Conservation (phyloP, 805 yeast species). For the Ogataea angusta region DNA sequence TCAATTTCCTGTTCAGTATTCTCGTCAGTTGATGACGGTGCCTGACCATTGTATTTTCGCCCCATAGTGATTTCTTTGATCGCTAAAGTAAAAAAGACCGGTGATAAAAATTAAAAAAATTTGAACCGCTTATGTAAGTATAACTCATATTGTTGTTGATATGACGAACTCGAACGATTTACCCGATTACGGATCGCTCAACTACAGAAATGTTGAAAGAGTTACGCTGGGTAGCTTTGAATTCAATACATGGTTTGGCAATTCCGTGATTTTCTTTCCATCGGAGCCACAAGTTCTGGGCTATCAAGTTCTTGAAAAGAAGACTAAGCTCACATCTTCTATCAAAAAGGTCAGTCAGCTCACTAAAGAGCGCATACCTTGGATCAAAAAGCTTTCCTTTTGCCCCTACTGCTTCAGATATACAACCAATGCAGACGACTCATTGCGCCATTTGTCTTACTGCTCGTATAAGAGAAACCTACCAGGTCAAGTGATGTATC, state of each 20-base stretch:
- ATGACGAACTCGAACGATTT: slow-evolving; percentile 27
- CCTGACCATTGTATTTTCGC: slow-evolving; percentile 14
- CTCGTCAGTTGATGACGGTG: neutral
- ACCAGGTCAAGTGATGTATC: slow-evolving; percentile 72
- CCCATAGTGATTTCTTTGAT: slow-evolving; percentile 5
- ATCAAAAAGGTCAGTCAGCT: slow-evolving; percentile 16
- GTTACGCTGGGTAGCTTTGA: slow-evolving; percentile 67
- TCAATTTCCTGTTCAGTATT: neutral
- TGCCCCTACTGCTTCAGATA: slow-evolving; percentile 88
- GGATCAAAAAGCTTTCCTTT: slow-evolving; percentile 64
- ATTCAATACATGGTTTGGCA: slow-evolving; percentile 86
- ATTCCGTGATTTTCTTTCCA: slow-evolving; percentile 65
- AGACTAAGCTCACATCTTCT: slow-evolving; percentile 20
- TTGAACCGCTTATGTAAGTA: slow-evolving; percentile 5
- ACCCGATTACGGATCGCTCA: slow-evolving; percentile 58
- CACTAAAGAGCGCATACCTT: slow-evolving; percentile 28
- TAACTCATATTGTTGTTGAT: neutral
- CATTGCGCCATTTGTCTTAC: slow-evolving; percentile 46
- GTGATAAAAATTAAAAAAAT: too few relatives aligned
- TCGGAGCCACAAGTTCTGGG: slow-evolving; percentile 46
- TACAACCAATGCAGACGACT: slow-evolving; percentile 43
- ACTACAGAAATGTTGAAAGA: slow-evolving; percentile 56
- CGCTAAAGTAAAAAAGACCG: too few relatives aligned
- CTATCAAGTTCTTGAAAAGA: slow-evolving; percentile 30
- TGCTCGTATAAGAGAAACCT: slow-evolving; percentile 40